Conservation (phyloP, 2,329 filamentous ascomycete genomes). For the Paraphaeosphaeria sporulosa region DNA sequence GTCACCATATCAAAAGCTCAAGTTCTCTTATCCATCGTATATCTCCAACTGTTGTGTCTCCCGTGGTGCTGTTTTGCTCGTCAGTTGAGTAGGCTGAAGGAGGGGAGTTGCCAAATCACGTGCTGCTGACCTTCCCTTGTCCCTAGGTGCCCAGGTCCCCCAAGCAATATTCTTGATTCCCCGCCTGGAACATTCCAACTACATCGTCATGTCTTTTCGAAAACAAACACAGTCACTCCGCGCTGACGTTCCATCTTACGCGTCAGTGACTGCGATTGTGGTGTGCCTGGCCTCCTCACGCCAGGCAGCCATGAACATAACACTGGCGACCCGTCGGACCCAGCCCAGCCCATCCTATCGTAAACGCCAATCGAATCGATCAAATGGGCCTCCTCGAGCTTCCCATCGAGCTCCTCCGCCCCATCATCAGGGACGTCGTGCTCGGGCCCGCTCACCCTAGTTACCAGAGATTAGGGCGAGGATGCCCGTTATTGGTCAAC, state of each 20-base stretch:
- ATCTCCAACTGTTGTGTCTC: too few species aligned
- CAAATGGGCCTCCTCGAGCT: constrained; percentile 2
- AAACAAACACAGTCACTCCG: background rate
- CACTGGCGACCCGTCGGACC: background rate
- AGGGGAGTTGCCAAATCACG: too few species aligned
- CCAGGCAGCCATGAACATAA: constrained; percentile 1
- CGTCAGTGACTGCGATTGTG: background rate
- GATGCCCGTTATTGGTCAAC: background rate
- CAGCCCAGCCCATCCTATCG: background rate
- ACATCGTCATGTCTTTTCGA: too few species aligned
- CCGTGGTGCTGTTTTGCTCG: background rate
- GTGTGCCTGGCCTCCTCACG: background rate
- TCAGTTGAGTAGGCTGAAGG: too few species aligned
- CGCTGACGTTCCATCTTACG: constrained; percentile 2
- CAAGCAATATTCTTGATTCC: too few species aligned
- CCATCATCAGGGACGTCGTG: constrained; percentile 3
- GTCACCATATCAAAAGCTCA: constrained; percentile 2
- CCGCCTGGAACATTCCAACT: too few species aligned
- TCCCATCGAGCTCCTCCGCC: constrained; percentile 5
- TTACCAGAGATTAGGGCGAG: background rate
- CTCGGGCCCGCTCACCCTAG: too few species aligned
- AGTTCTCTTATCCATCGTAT: background rate
- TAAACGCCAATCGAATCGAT: background rate
- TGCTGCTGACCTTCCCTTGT: too few species aligned
- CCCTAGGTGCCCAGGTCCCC: too few species aligned